A percentile compares a stretch with the other conserved stretches of the same genome.
These are phyloP conservation scores for Micromonas pusilla DNA, from an alignment of 139 green algal genomes.

Conservation along the genomic window DNA sequence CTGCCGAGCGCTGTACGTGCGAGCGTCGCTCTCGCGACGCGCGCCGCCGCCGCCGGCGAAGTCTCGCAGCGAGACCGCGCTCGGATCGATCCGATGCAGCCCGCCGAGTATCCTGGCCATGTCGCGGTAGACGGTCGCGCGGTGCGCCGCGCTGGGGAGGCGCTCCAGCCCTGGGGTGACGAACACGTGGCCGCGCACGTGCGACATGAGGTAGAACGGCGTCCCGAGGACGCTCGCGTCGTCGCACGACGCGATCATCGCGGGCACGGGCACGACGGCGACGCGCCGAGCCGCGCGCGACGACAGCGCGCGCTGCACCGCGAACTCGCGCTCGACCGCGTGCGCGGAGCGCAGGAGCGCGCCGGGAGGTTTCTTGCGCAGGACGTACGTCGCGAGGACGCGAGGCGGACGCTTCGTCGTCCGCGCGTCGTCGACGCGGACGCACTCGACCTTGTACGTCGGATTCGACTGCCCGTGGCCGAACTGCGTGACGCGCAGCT, in stretches of 20 bases:
- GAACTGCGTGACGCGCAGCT: slow-evolving; percentile 52
- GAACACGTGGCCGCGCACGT: slow-evolving; percentile 66
- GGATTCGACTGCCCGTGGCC: slow-evolving; percentile 88
- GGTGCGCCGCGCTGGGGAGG: slow-evolving; percentile 29
- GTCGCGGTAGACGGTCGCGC: slow-evolving; percentile 44
- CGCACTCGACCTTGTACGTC: slow-evolving; percentile 68
- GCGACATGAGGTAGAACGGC: slow-evolving; percentile 91
- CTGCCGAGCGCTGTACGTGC: background rate
- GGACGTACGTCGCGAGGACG: slow-evolving; percentile 43
- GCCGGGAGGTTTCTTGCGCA: slow-evolving; percentile 93
- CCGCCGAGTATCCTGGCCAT: slow-evolving; percentile 63
- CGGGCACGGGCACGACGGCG: slow-evolving; percentile 69
- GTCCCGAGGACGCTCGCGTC: slow-evolving; percentile 76
- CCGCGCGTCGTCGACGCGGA: background rate
- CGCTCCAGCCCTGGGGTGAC: slow-evolving; percentile 63
- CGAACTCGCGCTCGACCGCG: slow-evolving; percentile 83
- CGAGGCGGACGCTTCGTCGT: background rate
- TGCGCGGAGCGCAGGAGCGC: slow-evolving; percentile 86
- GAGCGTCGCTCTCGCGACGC: slow-evolving; percentile 30
- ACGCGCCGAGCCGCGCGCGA: slow-evolving; percentile 21
- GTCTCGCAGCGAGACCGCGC: slow-evolving; percentile 42
- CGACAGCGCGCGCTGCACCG: slow-evolving; percentile 56
- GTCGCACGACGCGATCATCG: slow-evolving; percentile 64
- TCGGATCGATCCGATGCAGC: slow-evolving; percentile 67
- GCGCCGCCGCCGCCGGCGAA: slow-evolving; percentile 56